These are phyloP conservation scores for Ramaria rubella DNA, from an alignment of 768 basidiomycete genomes.

Conservation along the genomic window DNA sequence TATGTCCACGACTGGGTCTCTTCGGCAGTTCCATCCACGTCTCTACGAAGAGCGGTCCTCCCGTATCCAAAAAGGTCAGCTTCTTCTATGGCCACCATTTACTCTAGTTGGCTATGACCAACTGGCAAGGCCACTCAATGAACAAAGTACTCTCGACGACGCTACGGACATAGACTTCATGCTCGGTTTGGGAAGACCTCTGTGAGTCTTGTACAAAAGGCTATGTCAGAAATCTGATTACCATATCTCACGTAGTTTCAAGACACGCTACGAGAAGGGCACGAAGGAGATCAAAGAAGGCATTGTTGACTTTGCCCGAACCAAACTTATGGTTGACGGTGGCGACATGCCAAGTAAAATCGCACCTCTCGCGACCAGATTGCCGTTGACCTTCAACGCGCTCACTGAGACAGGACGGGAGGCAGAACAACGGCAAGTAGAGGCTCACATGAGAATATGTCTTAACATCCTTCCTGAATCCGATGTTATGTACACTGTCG, in stretches of 20 bases:
- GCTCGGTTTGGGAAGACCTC: slow-evolving; percentile 19
- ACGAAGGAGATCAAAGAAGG: slow-evolving; percentile 1
- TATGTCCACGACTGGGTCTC: slow-evolving; percentile 20
- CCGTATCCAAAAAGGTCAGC: slow-evolving; percentile 9
- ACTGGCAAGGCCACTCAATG: slow-evolving; percentile 13
- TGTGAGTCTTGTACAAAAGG: slow-evolving; percentile 19
- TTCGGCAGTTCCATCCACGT: slow-evolving; percentile 11
- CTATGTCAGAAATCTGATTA: too few relatives aligned
- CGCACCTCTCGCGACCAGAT: slow-evolving; percentile 16
- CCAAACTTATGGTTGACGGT: neutral
- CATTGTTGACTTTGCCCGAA: slow-evolving; percentile 4
- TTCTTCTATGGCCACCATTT: slow-evolving; percentile 14
- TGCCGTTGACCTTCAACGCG: slow-evolving; percentile 26
- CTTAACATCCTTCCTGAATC: slow-evolving; percentile 16
- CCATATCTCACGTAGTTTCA: slow-evolving; percentile 9
- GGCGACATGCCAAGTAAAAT: neutral
- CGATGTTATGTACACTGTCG: slow-evolving; percentile 18
- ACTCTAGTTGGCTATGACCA: slow-evolving; percentile 21
- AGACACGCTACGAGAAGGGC: slow-evolving; percentile 12
- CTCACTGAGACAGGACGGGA: slow-evolving; percentile 11
- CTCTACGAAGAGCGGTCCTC: neutral
- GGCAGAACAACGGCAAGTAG: slow-evolving; percentile 23
- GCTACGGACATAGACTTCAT: slow-evolving; percentile 18
- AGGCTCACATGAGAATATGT: slow-evolving; percentile 27
- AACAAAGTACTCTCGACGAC: slow-evolving; percentile 13